These are phyloP conservation scores for Ustilago tritici DNA, from an alignment of 1,284 basidiomycete genomes.

Conservation along the genomic window DNA sequence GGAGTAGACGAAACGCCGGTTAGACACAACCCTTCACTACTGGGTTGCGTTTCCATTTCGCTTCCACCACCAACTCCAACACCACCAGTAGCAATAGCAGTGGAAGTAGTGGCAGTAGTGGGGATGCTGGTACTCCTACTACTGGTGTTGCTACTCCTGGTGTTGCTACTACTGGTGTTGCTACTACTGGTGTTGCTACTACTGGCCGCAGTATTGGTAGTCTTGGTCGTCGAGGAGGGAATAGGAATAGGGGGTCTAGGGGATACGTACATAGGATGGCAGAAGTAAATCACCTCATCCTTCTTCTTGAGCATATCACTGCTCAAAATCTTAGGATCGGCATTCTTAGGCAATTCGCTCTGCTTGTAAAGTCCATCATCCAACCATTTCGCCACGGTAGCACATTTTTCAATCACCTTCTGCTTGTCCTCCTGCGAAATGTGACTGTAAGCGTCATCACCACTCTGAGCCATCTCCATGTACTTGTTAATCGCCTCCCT, in stretches of 20 bases:
- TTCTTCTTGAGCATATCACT: constrained; percentile 67
- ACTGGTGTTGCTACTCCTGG: neutral
- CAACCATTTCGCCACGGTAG: constrained; percentile 67
- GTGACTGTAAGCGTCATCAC: constrained; percentile 67
- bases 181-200: neutral
- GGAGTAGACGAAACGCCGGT: neutral
- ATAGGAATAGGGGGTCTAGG: neutral
- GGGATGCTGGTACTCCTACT: neutral
- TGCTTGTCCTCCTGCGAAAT: constrained; percentile 68
- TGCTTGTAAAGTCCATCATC: constrained; percentile 68
- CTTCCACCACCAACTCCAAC: neutral
- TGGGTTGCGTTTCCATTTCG: neutral
- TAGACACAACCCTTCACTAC: neutral
- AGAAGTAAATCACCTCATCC: constrained; percentile 66
- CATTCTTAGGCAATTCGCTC: constrained; percentile 68
- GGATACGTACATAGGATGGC: constrained; percentile 61
- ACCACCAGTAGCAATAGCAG: neutral
- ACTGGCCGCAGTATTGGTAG: constrained; percentile 6
- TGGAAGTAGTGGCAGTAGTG: neutral
- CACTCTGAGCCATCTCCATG: constrained; percentile 63
- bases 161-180: neutral
- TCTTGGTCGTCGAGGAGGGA: constrained; percentile 3
- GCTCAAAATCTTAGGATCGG: constrained; percentile 65
- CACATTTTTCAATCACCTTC: constrained; percentile 68
- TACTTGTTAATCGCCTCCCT: constrained; percentile 68